phyloP scores from a whole-genome alignment of 441 rosid genomes.

The Sinapis alba region DNA sequence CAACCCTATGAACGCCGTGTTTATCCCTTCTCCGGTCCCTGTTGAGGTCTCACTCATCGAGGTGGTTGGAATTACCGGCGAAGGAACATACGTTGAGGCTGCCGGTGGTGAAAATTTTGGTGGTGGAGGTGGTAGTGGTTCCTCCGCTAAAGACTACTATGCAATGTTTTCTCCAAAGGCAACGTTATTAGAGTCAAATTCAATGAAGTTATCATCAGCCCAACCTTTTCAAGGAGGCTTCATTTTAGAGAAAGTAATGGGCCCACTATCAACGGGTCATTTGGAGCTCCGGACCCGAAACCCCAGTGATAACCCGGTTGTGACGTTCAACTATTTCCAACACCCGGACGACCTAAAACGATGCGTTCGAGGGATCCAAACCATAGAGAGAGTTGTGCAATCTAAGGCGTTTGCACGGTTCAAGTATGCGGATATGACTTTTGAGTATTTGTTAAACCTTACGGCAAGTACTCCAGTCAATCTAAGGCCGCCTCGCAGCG shows the following conservation, averaged over 20 bases:
- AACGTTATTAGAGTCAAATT: slow-evolving; percentile 31
- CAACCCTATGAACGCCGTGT: slow-evolving; percentile 87
- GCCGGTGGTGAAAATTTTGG: slow-evolving; percentile 71
- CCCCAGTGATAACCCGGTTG: slow-evolving; percentile 71
- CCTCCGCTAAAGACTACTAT: slow-evolving; percentile 50
- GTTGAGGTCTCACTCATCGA: slow-evolving; percentile 84
- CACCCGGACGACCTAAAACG: slow-evolving; percentile 58
- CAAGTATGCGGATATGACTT: neutral
- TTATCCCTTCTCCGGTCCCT: slow-evolving; percentile 74
- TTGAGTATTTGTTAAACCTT: neutral
- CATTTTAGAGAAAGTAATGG: slow-evolving; percentile 72
- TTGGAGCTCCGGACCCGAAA: slow-evolving; percentile 57
- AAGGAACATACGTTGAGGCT: slow-evolving; percentile 79
- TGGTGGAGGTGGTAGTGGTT: slow-evolving; percentile 28
- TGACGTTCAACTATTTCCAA: slow-evolving; percentile 84
- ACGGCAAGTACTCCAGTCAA: neutral
- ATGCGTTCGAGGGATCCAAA: slow-evolving; percentile 69
- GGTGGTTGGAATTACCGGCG: slow-evolving; percentile 77
- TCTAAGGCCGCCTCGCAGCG: slow-evolving; percentile 53
- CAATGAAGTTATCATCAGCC: slow-evolving; percentile 44
- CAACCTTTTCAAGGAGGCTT: slow-evolving; percentile 75
- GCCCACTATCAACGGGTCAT: slow-evolving; percentile 75
- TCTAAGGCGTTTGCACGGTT: slow-evolving; percentile 59
- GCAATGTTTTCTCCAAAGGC: slow-evolving; percentile 79
- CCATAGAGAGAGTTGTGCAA: slow-evolving; percentile 57